A percentile compares a stretch with the other conserved stretches of the same genome.
Conservation (phyloP, 768 basidiomycete genomes). For the Botryobasidium botryosum region DNA sequence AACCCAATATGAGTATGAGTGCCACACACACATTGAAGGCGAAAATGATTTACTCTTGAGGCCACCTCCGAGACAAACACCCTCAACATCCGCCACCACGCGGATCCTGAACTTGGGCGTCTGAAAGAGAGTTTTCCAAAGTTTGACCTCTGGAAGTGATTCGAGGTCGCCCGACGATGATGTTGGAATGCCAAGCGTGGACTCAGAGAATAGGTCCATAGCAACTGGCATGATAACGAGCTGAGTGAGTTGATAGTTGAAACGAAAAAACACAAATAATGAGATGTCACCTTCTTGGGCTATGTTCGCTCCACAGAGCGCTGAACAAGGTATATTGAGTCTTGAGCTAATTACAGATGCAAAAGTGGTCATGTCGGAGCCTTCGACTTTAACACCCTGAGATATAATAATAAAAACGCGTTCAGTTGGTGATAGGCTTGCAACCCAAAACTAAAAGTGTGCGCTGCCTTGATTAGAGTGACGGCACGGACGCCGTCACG, state of each 20-base stretch:
- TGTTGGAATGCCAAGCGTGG: constrained; percentile 24
- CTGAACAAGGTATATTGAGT: constrained; percentile 24
- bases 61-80: constrained; percentile 29
- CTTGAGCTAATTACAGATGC: constrained; percentile 25
- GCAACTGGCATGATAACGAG: too few species aligned
- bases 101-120: constrained; percentile 25
- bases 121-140: constrained; percentile 27
- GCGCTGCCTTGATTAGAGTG: constrained; percentile 26
- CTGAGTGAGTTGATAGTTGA: too few species aligned
- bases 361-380: constrained; percentile 25
- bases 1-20: too few species aligned
- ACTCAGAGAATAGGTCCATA: constrained; percentile 26
- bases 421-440: neutral
- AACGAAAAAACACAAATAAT: too few species aligned
- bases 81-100: constrained; percentile 27
- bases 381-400: constrained; percentile 28
- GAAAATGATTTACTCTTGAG: constrained; percentile 28
- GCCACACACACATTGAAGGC: too few species aligned
- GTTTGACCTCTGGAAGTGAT: constrained; percentile 11
- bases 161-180: constrained; percentile 5
- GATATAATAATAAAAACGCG: neutral
- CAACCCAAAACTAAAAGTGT: neutral
- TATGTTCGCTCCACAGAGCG: constrained; percentile 31
- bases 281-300: constrained; percentile 29
- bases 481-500: constrained; percentile 22